Conservation (phyloP, 805 yeast genomes). For the Grigorovia transvaalensis region DNA sequence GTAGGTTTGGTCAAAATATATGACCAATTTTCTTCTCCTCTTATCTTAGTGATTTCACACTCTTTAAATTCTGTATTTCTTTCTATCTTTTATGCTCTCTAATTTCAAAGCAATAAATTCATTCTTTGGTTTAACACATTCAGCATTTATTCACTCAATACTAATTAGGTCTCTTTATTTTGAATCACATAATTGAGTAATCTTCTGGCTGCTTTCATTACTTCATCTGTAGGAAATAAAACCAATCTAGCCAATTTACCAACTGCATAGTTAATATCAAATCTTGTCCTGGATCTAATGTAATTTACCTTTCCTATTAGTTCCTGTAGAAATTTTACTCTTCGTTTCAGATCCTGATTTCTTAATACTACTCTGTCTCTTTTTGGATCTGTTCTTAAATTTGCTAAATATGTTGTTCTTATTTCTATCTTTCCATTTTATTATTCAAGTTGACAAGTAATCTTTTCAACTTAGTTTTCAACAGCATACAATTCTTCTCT, state of each 20-base stretch:
- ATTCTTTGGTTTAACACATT: neutral
- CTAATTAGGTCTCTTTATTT: neutral
- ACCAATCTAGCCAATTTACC: constrained; percentile 1
- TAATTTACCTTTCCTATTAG: constrained; percentile 2
- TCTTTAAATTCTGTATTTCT: too few relatives aligned
- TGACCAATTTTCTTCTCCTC: constrained; percentile 1
- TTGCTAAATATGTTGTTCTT: neutral
- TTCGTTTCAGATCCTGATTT: neutral
- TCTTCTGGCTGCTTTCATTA: neutral
- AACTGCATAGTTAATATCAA: constrained; percentile 3
- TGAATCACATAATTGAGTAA: neutral
- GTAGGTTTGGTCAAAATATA: constrained; percentile 1
- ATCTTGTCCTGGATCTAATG: constrained; percentile 2
- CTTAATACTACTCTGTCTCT: neutral
- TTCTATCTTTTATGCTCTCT: constrained; percentile 1
- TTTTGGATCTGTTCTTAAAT: neutral
- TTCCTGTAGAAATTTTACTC: constrained; percentile 1
- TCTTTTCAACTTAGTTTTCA: neutral
- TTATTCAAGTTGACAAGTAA: neutral
- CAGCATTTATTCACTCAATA: constrained; percentile 1
- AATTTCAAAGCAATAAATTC: neutral
- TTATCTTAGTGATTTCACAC: neutral
- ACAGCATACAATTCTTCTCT: neutral
- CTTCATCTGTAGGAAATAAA: constrained; percentile 1
- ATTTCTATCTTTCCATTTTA: neutral